A percentile compares a stretch with the other conserved stretches of the same genome.
These are phyloP conservation scores for Fusarium oxysporum DNA, from an alignment of 2,329 filamentous ascomycete species.

Conservation along the genomic window DNA sequence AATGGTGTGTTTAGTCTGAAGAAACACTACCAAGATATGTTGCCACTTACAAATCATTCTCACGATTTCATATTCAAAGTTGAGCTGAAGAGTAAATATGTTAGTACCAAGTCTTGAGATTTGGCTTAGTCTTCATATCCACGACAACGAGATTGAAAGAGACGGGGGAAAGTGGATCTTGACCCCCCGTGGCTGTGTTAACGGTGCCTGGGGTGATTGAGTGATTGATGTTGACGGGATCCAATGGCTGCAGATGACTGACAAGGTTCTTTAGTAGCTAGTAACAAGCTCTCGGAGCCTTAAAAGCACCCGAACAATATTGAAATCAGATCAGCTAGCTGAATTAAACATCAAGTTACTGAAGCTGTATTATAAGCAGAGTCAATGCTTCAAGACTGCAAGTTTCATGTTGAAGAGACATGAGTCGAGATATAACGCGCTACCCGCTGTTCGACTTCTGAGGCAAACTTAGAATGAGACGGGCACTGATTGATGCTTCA, in stretches of 20 bases:
- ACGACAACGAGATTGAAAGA: constrained; percentile 20
- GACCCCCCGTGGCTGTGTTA: constrained; percentile 35
- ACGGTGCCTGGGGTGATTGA: constrained; percentile 33
- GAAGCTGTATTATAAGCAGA: background rate
- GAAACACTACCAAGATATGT: constrained; percentile 8
- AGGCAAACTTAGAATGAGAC: constrained; percentile 24
- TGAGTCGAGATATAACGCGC: constrained; percentile 20
- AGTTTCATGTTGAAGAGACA: constrained; percentile 21
- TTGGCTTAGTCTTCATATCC: background rate
- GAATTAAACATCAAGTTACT: background rate
- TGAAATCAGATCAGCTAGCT: background rate
- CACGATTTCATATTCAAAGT: background rate
- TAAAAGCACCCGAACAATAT: background rate
- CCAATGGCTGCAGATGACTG: constrained; percentile 12
- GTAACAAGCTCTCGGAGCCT: background rate
- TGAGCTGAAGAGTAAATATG: background rate
- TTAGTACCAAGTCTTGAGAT: background rate
- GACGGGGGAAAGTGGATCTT: constrained; percentile 24
- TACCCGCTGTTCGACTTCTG: constrained; percentile 22
- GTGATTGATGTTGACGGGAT: constrained; percentile 6
- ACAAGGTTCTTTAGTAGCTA: background rate
- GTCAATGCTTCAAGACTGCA: background rate
- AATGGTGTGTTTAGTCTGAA: background rate
- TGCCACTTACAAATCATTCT: background rate
- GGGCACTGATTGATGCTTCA: constrained; percentile 11